Conservation (phyloP, 192 early-diverging fungal genomes). For the Coemansia sp. region DNA sequence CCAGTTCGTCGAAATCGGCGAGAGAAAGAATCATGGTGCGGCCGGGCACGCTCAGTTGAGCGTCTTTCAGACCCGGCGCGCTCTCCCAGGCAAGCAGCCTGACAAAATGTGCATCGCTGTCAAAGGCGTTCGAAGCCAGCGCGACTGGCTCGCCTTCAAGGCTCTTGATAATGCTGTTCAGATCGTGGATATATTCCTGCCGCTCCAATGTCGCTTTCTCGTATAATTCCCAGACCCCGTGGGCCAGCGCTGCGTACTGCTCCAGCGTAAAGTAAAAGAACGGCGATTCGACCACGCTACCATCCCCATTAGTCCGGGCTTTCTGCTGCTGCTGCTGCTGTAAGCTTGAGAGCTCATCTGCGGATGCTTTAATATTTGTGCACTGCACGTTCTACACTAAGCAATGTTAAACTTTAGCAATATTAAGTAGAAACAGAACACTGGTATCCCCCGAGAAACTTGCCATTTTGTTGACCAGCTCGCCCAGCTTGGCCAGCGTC, state of each 20-base stretch:
- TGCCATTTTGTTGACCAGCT: conserved; percentile 15
- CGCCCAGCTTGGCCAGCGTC: conserved; percentile 14
- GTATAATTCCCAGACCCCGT: conserved; percentile 8
- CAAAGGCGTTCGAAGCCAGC: conserved; percentile 8
- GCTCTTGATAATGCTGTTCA: conserved; percentile 6
- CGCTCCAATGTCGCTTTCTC: conserved; percentile 11
- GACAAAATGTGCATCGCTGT: conserved; percentile 34
- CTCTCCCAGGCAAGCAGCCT: conserved; percentile 26
- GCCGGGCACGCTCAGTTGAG: conserved; percentile 3
- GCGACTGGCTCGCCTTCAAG: conserved; percentile 10
- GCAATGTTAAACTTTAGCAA: not conserved
- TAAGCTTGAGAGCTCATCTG: conserved; percentile 9
- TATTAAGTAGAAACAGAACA: too few relatives aligned
- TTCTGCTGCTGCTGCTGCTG: not conserved
- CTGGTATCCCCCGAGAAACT: not conserved
- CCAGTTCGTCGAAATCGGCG: conserved; percentile 25
- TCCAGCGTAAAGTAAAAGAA: conserved; percentile 9
- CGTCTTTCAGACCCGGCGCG: conserved; percentile 29
- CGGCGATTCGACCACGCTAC: not conserved
- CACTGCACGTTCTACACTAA: conserved; percentile 11
- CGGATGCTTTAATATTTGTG: conserved; percentile 15
- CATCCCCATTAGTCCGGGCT: not conserved
- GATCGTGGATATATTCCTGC: conserved; percentile 11
- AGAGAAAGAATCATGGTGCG: conserved; percentile 17
- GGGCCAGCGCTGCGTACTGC: conserved; percentile 18